Evolutionary conservation across 768 basidiomycete genomes (phyloP).

Genomic region (Mycena sanguinolenta): DNA sequence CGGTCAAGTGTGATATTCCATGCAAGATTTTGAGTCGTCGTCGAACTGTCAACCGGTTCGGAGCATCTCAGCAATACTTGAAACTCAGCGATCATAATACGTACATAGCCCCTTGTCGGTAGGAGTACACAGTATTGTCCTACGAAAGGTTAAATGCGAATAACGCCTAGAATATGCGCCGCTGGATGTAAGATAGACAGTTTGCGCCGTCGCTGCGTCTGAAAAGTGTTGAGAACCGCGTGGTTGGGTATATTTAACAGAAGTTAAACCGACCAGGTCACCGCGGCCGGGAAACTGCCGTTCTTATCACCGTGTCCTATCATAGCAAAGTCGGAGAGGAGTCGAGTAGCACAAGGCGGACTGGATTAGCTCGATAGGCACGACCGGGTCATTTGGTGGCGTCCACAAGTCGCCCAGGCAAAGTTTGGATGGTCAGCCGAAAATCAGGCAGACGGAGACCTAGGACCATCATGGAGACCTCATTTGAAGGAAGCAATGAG

Average conservation of each 20-base stretch:
- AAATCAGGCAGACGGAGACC: neutral
- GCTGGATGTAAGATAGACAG: neutral
- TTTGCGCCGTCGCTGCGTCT: too few species aligned
- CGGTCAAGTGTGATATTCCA: neutral
- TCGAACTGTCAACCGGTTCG: slow-evolving; percentile 5
- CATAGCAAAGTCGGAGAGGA: neutral
- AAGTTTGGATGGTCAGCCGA: neutral
- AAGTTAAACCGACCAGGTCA: slow-evolving; percentile 5
- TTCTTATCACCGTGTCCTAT: neutral
- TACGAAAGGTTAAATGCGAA: neutral
- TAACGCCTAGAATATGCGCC: neutral
- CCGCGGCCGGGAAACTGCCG: slow-evolving; percentile 4
- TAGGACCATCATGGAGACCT: neutral
- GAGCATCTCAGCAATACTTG: neutral
- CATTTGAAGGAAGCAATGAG: neutral
- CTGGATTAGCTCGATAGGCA: slow-evolving; percentile 3
- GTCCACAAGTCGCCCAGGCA: neutral
- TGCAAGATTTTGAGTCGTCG: neutral
- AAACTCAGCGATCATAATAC: neutral
- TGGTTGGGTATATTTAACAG: slow-evolving; percentile 4
- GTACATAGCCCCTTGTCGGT: too few species aligned
- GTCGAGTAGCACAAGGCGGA: neutral
- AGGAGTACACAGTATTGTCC: neutral
- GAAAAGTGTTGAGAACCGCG: neutral
- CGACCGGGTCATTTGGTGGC: neutral